Conservation (phyloP, 306 rosid species). For the Vigna angularis region DNA sequence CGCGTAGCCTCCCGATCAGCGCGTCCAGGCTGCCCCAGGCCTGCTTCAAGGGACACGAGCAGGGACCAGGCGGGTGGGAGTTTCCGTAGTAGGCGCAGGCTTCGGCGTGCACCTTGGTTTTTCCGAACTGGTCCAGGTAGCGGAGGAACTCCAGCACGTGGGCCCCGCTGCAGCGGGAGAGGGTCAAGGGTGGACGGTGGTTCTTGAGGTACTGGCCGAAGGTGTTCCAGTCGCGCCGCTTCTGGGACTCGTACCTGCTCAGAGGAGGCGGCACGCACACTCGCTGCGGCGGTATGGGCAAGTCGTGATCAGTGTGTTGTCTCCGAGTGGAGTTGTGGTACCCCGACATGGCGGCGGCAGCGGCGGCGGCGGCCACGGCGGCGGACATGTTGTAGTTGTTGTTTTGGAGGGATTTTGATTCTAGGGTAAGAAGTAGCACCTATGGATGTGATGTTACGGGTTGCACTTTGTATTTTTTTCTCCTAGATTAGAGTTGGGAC, state of each 20-base stretch:
- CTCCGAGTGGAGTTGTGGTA: slow-evolving; percentile 35
- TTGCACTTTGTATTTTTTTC: neutral
- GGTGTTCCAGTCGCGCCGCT: slow-evolving; percentile 80
- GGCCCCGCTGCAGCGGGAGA: slow-evolving; percentile 72
- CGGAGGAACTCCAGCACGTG: slow-evolving; percentile 79
- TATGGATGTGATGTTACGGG: neutral
- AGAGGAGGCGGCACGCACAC: slow-evolving; percentile 29
- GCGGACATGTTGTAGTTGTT: slow-evolving; percentile 38
- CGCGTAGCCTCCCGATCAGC: slow-evolving; percentile 65
- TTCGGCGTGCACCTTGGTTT: slow-evolving; percentile 50
- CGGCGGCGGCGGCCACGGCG: slow-evolving; percentile 46
- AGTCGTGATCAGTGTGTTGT: slow-evolving; percentile 17
- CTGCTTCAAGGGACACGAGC: slow-evolving; percentile 68
- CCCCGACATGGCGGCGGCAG: slow-evolving; percentile 49
- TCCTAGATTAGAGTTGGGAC: neutral
- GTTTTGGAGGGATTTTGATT: neutral
- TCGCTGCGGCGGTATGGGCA: slow-evolving; percentile 7
- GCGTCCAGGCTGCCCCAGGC: slow-evolving; percentile 59
- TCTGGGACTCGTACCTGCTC: slow-evolving; percentile 80
- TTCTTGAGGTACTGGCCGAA: slow-evolving; percentile 70
- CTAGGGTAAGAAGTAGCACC: neutral
- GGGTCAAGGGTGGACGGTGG: slow-evolving; percentile 78
- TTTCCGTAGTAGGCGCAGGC: slow-evolving; percentile 73
- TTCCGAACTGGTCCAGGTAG: slow-evolving; percentile 73
- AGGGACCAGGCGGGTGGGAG: slow-evolving; percentile 73